Conservation (phyloP, 2,329 filamentous ascomycete genomes). For the Talaromyces piceae region DNA sequence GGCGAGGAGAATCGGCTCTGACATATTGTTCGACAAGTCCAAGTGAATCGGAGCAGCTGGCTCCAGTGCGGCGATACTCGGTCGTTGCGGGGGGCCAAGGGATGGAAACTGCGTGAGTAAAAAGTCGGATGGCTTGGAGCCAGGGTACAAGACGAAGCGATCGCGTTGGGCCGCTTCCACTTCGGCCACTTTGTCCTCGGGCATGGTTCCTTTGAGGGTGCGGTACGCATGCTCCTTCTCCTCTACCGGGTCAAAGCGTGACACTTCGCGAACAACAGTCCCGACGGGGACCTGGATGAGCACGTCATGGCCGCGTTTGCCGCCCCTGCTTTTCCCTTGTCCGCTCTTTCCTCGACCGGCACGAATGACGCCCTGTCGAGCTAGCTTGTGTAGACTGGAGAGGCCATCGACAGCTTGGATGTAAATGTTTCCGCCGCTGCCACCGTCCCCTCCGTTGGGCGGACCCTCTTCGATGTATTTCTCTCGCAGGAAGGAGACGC, state of each 20-base stretch:
- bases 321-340: conserved; percentile 46
- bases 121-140: conserved; percentile 64
- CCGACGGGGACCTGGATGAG: conserved; percentile 87
- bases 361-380: conserved; percentile 59
- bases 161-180: conserved; percentile 46
- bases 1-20: conserved; percentile 74
- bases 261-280: conserved; percentile 78
- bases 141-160: conserved; percentile 83
- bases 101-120: conserved; percentile 51
- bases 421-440: conserved; percentile 83
- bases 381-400: conserved; percentile 87
- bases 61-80: conserved; percentile 56
- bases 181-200: conserved; percentile 34
- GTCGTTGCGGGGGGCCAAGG: conserved; percentile 49
- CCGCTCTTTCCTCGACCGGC: conserved; percentile 40
- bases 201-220: conserved; percentile 18
- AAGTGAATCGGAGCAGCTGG: conserved; percentile 65
- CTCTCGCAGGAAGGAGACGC: conserved; percentile 87
- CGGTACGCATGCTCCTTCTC: conserved; percentile 49
- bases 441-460: conserved; percentile 90
- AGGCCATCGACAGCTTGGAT: conserved; percentile 89
- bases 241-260: conserved; percentile 66
- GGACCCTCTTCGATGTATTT: conserved; percentile 84
- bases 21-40: conserved; percentile 68
- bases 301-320: conserved; percentile 76